Conservation (phyloP, 1,284 basidiomycete species). For the Fomitiporia mediterranea region DNA sequence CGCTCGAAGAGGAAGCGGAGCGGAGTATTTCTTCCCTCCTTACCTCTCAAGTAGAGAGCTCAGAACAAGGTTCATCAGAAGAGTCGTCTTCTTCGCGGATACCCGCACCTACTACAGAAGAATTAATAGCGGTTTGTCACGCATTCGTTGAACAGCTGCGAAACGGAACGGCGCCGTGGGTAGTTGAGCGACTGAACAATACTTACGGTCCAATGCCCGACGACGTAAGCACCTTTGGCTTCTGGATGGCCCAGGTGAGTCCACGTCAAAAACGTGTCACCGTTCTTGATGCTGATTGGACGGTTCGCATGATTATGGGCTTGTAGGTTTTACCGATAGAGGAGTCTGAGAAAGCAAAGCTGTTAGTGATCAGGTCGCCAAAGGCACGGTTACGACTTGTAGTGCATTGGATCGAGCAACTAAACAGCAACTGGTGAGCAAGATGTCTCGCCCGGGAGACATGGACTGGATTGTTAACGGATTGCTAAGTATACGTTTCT, state of each 20-base stretch:
- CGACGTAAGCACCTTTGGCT: slow-evolving; percentile 70
- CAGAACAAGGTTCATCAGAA: slow-evolving; percentile 17
- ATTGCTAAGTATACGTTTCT: slow-evolving; percentile 14
- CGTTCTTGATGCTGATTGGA: slow-evolving; percentile 2
- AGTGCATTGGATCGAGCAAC: slow-evolving; percentile 89
- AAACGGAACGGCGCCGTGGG: slow-evolving; percentile 85
- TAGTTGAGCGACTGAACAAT: slow-evolving; percentile 78
- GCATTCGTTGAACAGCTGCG: slow-evolving; percentile 77
- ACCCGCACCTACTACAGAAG: slow-evolving; percentile 34
- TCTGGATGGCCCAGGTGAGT: slow-evolving; percentile 81
- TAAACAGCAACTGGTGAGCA: slow-evolving; percentile 62
- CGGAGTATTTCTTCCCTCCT: slow-evolving; percentile 26
- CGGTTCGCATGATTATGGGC: neutral
- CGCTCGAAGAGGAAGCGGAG: slow-evolving; percentile 41
- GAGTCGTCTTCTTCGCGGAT: slow-evolving; percentile 9
- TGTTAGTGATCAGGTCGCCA: slow-evolving; percentile 85
- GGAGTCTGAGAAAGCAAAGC: slow-evolving; percentile 87
- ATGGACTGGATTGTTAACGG: neutral
- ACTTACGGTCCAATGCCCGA: slow-evolving; percentile 68
- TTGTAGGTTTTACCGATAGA: slow-evolving; percentile 84
- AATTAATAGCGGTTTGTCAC: slow-evolving; percentile 74
- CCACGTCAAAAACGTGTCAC: neutral
- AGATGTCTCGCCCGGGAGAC: slow-evolving; percentile 8
- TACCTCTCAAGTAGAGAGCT: slow-evolving; percentile 25
- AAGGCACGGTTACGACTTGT: slow-evolving; percentile 78